Evolutionary conservation across 306 rosid genomes (phyloP), one percentile per base, ranked within the genome.

Genomic region (Argentina anserina): DNA sequence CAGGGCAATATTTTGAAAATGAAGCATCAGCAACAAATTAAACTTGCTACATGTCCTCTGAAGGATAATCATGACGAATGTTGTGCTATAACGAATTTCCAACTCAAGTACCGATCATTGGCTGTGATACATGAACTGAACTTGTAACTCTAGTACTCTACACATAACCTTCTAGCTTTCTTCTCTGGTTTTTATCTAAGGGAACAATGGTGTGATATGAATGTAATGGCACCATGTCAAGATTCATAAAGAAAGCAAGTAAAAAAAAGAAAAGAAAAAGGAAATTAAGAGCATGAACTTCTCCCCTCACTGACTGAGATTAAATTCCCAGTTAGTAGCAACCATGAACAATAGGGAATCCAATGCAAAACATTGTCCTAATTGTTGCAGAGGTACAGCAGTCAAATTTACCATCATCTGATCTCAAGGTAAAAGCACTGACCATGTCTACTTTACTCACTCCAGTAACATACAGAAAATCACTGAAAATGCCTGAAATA

Each of bases 401-500:
- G 41, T 17, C 41, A 67, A 67, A 56, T 28, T 26, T 67, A 45
- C 17, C 40, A 43, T 42, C 12, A 67, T 11, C 40, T 26, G 71
- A 47, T 11, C 17, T 11, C 17, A 45, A 14, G 47, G 55, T 4
- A 47, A 42, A 26, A 15, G 2, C 29, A 45, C 72, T 49, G 34
- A 15, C 28, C 39, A 26, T 2, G 28, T 43, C n/a, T n/a, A n/a
- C n/a, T n/a, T n/a, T n/a, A n/a, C n/a, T n/a, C n/a, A n/a, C n/a
- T n/a, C n/a, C n/a, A n/a, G n/a, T n/a, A n/a, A n/a, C n/a, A n/a
- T n/a, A n/a, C 20, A 58, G 64, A 28, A 58, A 58, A 58, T 26
- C 20, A 71, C 71, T 14, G 56, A 34, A n/a, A 15, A 39, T 69
- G 74, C 55, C 76, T 50, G 52, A 34, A 69, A 55, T 76, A 5